Evolutionary conservation across 306 rosid genomes (phyloP), one percentile per base, ranked within the genome.

Genomic region (Cucurbita argyrosperma): DNA sequence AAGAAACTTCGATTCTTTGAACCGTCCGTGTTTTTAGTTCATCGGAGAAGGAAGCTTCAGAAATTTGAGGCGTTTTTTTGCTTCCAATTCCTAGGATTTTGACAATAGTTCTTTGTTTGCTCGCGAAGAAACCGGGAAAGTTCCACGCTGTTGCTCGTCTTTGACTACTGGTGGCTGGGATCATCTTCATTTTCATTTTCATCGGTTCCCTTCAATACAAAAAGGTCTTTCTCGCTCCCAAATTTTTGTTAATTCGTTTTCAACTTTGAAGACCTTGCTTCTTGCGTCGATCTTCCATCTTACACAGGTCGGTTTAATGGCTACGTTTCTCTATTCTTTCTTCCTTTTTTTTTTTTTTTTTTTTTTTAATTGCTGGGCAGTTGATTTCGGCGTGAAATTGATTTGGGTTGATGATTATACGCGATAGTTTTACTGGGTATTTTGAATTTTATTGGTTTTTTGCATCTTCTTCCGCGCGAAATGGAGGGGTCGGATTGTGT

Each of bases 11-110:
- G 39, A 4, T 8, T 69, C 23, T 69, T 69, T 69, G 56, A 67
- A 47, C 73, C 73, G 40, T 68, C 55, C 43, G 40, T 21, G 35
- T 68, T 46, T 66, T 47, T 46, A 46, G 73, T 68, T 68, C 40
- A 5, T 66, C 72, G 1, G 54, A 66, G 39, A 14, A 66, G 8
- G 45, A 21, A 23, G 57, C 43, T 13, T 35, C 4, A 37, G 60
- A 70, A 70, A 70, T 70, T 70, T 50, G 59, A 70, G 74, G 74
- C 74, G 60, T 15, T 53, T 49, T 69, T 3, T 49, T 46, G 6
- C 43, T 49, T 69, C 57, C 57, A 13, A 23, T 68, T 68, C 57
- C 23, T 14, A 19, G 39, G 37, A 56, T 19, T 56, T 56, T 23
- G 62, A 56, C n/a, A n/a, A n/a, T 49, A 50, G 4, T 50, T 51